Evolutionary conservation across 1,284 basidiomycete genomes (phyloP).

Genomic region (Takashimella koratensis): DNA sequence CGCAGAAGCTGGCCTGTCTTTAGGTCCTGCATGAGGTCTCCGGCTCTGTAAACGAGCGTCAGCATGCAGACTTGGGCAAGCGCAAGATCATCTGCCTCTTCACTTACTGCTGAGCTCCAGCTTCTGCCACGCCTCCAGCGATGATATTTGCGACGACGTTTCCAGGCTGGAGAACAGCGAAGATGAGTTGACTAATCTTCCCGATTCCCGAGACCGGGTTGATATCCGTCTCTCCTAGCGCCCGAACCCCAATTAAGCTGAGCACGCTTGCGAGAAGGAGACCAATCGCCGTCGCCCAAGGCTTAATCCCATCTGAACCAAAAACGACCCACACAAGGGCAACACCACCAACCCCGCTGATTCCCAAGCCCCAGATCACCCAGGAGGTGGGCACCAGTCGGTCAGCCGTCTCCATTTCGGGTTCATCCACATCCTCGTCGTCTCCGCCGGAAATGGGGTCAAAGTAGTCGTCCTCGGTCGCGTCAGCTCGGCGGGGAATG

Average conservation of each 20-base stretch:
- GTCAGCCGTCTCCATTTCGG: slow-evolving; percentile 73
- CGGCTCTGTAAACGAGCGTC: slow-evolving; percentile 59
- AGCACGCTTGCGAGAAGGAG: slow-evolving; percentile 77
- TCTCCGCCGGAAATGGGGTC: slow-evolving; percentile 8
- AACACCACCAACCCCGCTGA: slow-evolving; percentile 67
- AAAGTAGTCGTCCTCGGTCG: slow-evolving; percentile 32
- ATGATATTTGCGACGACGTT: slow-evolving; percentile 95
- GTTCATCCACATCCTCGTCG: slow-evolving; percentile 52
- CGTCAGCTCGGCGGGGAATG: slow-evolving; percentile 21
- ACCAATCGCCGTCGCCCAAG: slow-evolving; percentile 86
- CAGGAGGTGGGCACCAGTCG: slow-evolving; percentile 75
- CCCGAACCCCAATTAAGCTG: slow-evolving; percentile 83
- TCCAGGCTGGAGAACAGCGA: slow-evolving; percentile 89
- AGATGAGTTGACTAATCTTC: slow-evolving; percentile 90
- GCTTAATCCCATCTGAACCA: slow-evolving; percentile 81
- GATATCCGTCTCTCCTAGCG: slow-evolving; percentile 86
- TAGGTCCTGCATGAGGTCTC: slow-evolving; percentile 96
- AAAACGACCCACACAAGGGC: slow-evolving; percentile 81
- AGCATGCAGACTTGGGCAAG: slow-evolving; percentile 1
- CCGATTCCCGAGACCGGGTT: slow-evolving; percentile 90
- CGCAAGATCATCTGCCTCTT: neutral
- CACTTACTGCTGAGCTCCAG: slow-evolving; percentile 84
- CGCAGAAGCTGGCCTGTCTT: slow-evolving; percentile 89
- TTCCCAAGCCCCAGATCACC: slow-evolving; percentile 66
- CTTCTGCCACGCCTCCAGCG: slow-evolving; percentile 92